Percentiles rank a stretch among this genome's conserved stretches.
phyloP scores from a whole-genome alignment of 2,329 filamentous ascomycete species.

The Phialemonium atrogriseum region DNA sequence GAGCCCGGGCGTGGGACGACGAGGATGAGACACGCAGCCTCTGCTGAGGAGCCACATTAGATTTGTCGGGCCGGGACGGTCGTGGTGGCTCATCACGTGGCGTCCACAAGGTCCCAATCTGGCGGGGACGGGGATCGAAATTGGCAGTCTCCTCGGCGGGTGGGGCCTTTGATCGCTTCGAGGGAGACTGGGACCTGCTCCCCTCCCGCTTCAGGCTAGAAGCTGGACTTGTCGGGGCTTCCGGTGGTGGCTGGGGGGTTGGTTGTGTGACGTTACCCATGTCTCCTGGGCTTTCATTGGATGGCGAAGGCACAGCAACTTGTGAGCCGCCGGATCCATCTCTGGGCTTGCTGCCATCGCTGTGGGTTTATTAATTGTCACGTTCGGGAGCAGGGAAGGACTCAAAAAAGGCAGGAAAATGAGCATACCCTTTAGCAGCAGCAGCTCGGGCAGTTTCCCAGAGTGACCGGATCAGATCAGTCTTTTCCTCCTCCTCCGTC shows the following conservation, averaged over 20 bases:
- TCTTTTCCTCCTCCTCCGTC: constrained; percentile 6
- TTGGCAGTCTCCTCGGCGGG: no score
- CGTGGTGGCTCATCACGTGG: no score
- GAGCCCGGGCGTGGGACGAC: no score
- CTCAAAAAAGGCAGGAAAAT: neutral
- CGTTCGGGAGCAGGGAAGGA: neutral
- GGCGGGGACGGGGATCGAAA: no score
- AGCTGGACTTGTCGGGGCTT: constrained; percentile 9
- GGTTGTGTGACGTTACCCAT: constrained; percentile 1
- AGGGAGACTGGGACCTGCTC: constrained; percentile 10
- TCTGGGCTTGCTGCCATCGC: neutral
- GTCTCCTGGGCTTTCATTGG: neutral
- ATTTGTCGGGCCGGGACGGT: no score
- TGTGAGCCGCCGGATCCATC: neutral
- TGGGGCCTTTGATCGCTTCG: no score
- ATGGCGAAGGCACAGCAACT: neutral
- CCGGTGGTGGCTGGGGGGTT: no score
- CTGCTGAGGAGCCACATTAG: no score
- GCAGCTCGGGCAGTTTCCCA: constrained; percentile 7
- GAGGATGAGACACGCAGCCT: no score
- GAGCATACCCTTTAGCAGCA: constrained; percentile 7
- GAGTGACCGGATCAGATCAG: constrained; percentile 1
- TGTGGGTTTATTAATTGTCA: neutral
- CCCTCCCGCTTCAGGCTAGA: constrained; percentile 10
- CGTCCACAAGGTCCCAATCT: no score